These are phyloP conservation scores for Phlebiopsis flavidoalba DNA, from an alignment of 768 basidiomycete genomes.

Conservation along the genomic window DNA sequence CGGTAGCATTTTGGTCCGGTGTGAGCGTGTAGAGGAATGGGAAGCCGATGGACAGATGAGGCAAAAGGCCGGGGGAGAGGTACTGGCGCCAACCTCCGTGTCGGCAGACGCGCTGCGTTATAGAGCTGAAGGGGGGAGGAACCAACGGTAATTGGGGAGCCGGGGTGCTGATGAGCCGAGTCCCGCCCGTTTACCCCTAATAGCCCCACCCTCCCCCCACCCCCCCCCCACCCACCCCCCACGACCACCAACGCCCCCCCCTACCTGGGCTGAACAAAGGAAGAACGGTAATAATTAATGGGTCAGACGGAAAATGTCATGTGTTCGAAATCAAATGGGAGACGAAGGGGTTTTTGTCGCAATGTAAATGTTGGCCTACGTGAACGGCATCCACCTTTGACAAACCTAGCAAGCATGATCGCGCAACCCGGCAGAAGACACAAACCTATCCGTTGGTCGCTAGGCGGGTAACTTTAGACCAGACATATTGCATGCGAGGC, in stretches of 20 bases:
- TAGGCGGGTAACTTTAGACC: not conserved
- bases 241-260: too few relatives aligned
- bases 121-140: not conserved
- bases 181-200: not conserved
- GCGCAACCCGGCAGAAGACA: not conserved
- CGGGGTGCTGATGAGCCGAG: not conserved
- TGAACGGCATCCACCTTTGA: too few relatives aligned
- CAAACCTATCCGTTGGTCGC: not conserved
- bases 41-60: too few relatives aligned
- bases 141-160: not conserved
- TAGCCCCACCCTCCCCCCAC: too few relatives aligned
- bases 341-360: not conserved
- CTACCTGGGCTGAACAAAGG: too few relatives aligned
- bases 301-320: not conserved
- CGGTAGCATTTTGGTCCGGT: not conserved
- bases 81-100: too few relatives aligned
- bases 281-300: not conserved
- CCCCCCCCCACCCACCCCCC: too few relatives aligned
- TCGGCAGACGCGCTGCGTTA: conserved; percentile 1
- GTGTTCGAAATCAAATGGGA: not conserved
- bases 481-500: not conserved
- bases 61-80: too few relatives aligned
- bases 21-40: too few relatives aligned
- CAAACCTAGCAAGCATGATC: too few relatives aligned
- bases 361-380: not conserved